These are phyloP conservation scores for Neopestalotiopsis sp. DNA, from an alignment of 2,329 filamentous ascomycete genomes.

Conservation along the genomic window DNA sequence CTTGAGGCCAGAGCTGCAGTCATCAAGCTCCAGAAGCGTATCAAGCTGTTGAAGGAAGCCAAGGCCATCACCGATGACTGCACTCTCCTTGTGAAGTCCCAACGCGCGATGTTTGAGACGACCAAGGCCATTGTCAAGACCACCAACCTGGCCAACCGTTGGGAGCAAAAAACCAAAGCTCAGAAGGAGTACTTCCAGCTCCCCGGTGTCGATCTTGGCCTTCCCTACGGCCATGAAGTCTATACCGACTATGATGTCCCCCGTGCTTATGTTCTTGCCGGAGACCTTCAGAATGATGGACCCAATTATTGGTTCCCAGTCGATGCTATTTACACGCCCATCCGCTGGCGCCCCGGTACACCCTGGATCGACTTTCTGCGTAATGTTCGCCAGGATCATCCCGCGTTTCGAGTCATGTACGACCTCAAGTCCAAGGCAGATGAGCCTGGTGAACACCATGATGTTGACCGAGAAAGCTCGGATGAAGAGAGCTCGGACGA, in stretches of 20 bases:
- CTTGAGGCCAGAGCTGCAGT: neutral
- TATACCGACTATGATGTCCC: neutral
- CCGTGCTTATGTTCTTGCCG: neutral
- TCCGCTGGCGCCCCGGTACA: slow-evolving; percentile 18
- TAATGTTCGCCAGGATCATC: slow-evolving; percentile 15
- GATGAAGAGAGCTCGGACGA: neutral
- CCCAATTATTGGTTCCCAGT: neutral
- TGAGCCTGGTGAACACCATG: neutral
- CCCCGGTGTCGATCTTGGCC: slow-evolving; percentile 20
- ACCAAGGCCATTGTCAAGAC: neutral
- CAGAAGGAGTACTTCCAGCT: slow-evolving; percentile 20
- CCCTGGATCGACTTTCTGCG: slow-evolving; percentile 21
- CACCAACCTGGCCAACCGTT: slow-evolving; percentile 1
- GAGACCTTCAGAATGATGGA: neutral
- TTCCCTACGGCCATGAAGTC: slow-evolving; percentile 15
- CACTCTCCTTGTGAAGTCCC: neutral
- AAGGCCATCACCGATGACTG: neutral
- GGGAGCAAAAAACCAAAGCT: slow-evolving; percentile 14
- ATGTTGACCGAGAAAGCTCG: neutral
- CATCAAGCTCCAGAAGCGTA: slow-evolving; percentile 16
- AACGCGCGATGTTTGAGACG: neutral
- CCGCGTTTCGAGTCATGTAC: neutral
- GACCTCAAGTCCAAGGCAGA: neutral
- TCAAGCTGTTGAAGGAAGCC: neutral
- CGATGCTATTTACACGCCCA: neutral